These are phyloP conservation scores for Saccharomyces kudriavzevii DNA, from an alignment of 805 yeast genomes.

Conservation along the genomic window DNA sequence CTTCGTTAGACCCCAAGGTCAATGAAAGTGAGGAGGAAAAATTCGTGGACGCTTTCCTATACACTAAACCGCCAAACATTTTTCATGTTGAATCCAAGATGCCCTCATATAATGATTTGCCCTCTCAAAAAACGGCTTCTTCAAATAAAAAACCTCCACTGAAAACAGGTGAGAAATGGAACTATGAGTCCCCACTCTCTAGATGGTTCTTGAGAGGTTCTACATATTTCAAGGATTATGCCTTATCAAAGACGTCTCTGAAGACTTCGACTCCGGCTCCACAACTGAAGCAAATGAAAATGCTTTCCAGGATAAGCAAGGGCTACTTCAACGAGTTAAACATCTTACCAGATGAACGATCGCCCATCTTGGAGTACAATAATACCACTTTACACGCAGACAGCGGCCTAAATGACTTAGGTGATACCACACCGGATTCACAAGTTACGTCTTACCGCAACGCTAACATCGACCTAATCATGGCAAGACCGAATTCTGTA, in stretches of 20 bases:
- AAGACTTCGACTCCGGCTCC: conserved; percentile 16
- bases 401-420: background rate
- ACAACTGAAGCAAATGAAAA: conserved; percentile 23
- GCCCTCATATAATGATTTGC: conserved; percentile 6
- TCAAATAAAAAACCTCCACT: conserved; percentile 1
- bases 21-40: conserved; percentile 1
- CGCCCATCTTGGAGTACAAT: conserved; percentile 16
- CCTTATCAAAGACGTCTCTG: conserved; percentile 1
- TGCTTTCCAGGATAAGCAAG: conserved; percentile 18
- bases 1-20: background rate
- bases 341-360: conserved; percentile 13
- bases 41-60: conserved; percentile 18
- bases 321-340: conserved; percentile 6
- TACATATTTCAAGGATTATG: conserved; percentile 17
- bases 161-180: conserved; percentile 16
- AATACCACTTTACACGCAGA: background rate
- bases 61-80: conserved; percentile 24
- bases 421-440: background rate
- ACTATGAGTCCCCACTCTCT: conserved; percentile 29
- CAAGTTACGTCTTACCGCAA: background rate
- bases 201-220: conserved; percentile 29
- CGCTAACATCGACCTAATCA: background rate
- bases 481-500: conserved; percentile 1
- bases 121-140: background rate
- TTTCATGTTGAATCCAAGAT: conserved; percentile 17